Percentiles rank a stretch among this genome's conserved stretches.
phyloP scores from a whole-genome alignment of 495 filamentous ascomycete genomes.

The Hyphodiscus hymeniophilus region DNA sequence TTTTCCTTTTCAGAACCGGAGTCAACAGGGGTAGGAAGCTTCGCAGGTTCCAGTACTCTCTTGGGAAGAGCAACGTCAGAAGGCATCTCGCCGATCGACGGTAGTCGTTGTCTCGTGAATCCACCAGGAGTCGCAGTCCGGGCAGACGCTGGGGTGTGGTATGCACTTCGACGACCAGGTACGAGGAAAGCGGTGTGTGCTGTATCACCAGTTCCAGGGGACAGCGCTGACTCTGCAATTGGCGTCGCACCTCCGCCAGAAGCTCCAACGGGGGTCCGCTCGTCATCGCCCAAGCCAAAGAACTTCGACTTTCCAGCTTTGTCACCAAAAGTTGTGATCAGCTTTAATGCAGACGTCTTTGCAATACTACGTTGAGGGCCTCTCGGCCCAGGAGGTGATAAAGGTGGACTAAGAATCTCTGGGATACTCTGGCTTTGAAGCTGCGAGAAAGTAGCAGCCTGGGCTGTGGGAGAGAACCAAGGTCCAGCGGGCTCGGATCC shows the following conservation, averaged over 20 bases:
- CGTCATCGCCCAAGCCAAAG: slow-evolving; percentile 54
- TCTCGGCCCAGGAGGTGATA: slow-evolving; percentile 41
- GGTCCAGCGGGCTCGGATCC: slow-evolving; percentile 65
- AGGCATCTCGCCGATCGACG: slow-evolving; percentile 76
- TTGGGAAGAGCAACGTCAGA: slow-evolving; percentile 27
- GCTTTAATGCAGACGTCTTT: slow-evolving; percentile 80
- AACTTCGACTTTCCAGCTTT: slow-evolving; percentile 55
- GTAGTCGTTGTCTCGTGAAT: slow-evolving; percentile 60
- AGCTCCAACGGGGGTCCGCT: slow-evolving; percentile 68
- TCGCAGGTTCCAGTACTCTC: slow-evolving; percentile 24
- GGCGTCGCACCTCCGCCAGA: slow-evolving; percentile 76
- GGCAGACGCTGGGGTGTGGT: slow-evolving; percentile 63
- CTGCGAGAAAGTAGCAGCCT: slow-evolving; percentile 52
- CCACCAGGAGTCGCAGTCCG: slow-evolving; percentile 65
- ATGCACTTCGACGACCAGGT: slow-evolving; percentile 44
- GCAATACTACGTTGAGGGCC: slow-evolving; percentile 51
- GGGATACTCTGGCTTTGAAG: slow-evolving; percentile 39
- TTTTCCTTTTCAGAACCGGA: slow-evolving; percentile 23
- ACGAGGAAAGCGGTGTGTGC: slow-evolving; percentile 60
- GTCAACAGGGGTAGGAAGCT: slow-evolving; percentile 26
- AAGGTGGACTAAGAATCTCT: slow-evolving; percentile 49
- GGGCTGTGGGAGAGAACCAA: slow-evolving; percentile 75
- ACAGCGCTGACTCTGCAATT: slow-evolving; percentile 85
- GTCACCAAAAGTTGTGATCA: slow-evolving; percentile 83
- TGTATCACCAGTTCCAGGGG: slow-evolving; percentile 52